A percentile compares a stretch with the other conserved stretches of the same genome.
These are phyloP conservation scores for Curvularia eragrostidis DNA, from an alignment of 2,329 filamentous ascomycete genomes.

Conservation along the genomic window DNA sequence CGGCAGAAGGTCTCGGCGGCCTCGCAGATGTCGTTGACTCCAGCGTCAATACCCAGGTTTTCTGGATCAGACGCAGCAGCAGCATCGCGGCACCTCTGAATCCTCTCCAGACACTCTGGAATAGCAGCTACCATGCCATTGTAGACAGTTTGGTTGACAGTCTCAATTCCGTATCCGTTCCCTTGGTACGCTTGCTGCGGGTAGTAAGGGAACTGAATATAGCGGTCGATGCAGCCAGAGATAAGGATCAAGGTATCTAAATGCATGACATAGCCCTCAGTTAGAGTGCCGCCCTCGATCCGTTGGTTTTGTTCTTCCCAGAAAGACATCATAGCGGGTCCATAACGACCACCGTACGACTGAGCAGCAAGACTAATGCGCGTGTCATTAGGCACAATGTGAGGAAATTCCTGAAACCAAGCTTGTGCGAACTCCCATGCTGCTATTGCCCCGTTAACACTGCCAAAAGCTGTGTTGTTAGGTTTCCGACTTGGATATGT, in stretches of 20 bases:
- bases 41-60: conserved; percentile 36
- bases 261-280: conserved; percentile 19
- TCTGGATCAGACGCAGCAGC: conserved; percentile 43
- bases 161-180: conserved; percentile 20
- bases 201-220: conserved; percentile 21
- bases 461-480: conserved; percentile 27
- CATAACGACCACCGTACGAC: conserved; percentile 23
- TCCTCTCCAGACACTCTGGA: conserved; percentile 22
- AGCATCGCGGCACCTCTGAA: conserved; percentile 23
- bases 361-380: conserved; percentile 30
- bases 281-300: conserved; percentile 18
- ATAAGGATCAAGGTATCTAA: conserved; percentile 21
- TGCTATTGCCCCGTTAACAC: conserved; percentile 26
- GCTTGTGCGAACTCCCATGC: conserved; percentile 32
- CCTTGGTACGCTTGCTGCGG: conserved; percentile 20
- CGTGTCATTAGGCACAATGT: conserved; percentile 28
- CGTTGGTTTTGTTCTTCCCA: conserved; percentile 25
- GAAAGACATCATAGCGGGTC: conserved; percentile 23
- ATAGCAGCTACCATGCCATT: conserved; percentile 24
- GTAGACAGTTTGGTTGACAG: conserved; percentile 25
- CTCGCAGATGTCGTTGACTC: conserved; percentile 55
- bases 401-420: conserved; percentile 33
- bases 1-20: conserved; percentile 57
- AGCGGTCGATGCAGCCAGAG: conserved; percentile 19
- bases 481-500: conserved; percentile 25